Evolutionary conservation across 768 basidiomycete species (phyloP), one percentile per base, ranked within the genome.

Genomic region (Lyophyllum decastes): DNA sequence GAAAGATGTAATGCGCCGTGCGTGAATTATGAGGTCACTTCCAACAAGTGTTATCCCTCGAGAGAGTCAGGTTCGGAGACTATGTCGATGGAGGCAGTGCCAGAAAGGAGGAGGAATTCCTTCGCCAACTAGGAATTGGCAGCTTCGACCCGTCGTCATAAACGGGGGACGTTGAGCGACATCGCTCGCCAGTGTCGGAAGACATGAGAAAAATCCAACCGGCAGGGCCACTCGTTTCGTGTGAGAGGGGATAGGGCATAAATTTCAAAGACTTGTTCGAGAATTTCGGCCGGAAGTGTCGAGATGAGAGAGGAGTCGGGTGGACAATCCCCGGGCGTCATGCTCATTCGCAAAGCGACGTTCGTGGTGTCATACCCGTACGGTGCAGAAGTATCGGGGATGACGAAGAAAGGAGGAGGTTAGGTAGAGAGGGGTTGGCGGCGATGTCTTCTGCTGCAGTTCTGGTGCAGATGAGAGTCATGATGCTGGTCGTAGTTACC

Each of bases 131-230:
- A 41, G 4, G 59, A 40, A 26, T 33, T 48, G 41, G 54, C 48
- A 5, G 45, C 47, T 22, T 61, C 55, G 7, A 57, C 54, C 22
- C 52, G 47, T 4, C 47, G 55, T 51, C 59, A 60, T n/a, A 60
- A 48, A 51, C 49, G 55, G 2, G 59, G 59, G 17, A 49, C 30
- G 21, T n/a, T 48, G 24, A 60, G 44, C 10, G 59, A 46, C 25
- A 60, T 52, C 26, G 17, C 5, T 7, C 59, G 59, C 59, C 59
- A 60, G 12, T 53, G 51, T 22, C 33, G 47, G 41, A 51, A 57
- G 47, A 57, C 55, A 27, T 60, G 59, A 27, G 51, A 57, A n/a
- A 60, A 53, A 17, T 55, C 55, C 24, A 60, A 33, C 35, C 59
- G 49, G 19, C 16, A 10, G 7, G 54, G 54, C 17, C 44, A 45